phyloP scores from a whole-genome alignment of 2,329 filamentous ascomycete species.

The Fusarium armeniacum region DNA sequence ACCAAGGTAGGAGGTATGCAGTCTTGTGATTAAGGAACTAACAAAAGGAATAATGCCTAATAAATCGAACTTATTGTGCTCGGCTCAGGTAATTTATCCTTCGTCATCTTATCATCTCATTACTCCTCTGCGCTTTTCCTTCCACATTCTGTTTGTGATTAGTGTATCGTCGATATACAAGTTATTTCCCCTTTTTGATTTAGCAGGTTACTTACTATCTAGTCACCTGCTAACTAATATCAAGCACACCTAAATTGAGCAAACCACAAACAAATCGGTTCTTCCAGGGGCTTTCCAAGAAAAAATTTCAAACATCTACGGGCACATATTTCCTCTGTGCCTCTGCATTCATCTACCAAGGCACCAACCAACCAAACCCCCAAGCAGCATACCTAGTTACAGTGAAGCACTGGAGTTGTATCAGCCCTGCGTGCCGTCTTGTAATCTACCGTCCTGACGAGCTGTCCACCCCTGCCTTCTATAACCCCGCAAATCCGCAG shows the following conservation, averaged over 20 bases:
- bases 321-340: neutral
- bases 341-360: neutral
- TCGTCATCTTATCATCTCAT: conserved; percentile 4
- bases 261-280: neutral
- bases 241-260: conserved; percentile 2
- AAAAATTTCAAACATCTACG: neutral
- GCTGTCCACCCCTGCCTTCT: conserved; percentile 26
- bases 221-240: neutral
- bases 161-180: conserved; percentile 7
- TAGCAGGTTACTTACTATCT: neutral
- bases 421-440: conserved; percentile 30
- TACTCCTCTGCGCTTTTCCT: neutral
- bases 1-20: neutral
- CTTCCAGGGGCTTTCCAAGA: neutral
- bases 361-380: neutral
- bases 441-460: conserved; percentile 13
- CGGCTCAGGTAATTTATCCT: neutral
- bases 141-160: conserved; percentile 6
- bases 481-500: conserved; percentile 50
- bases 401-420: conserved; percentile 9
- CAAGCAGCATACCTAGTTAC: neutral
- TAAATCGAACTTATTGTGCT: neutral
- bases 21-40: conserved; percentile 36
- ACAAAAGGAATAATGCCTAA: neutral
- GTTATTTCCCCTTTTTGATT: conserved; percentile 17